These are phyloP conservation scores for Leucaena leucocephala DNA, from an alignment of 306 rosid species.

Conservation along the genomic window DNA sequence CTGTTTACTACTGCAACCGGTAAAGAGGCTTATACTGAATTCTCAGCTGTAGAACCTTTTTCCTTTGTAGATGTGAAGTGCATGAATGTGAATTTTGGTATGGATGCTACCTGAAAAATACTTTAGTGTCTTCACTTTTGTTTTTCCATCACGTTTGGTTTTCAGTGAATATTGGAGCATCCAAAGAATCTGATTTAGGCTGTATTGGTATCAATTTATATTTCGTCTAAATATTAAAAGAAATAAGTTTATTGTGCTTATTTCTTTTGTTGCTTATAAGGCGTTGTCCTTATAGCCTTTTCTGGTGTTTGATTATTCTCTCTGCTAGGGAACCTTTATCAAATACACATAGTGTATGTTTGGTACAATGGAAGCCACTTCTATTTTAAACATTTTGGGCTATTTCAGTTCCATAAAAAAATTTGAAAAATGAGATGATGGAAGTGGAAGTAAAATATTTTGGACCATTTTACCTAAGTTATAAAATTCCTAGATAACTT, in stretches of 20 bases:
- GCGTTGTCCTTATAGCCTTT: not conserved
- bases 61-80: constrained; percentile 2
- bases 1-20: constrained; percentile 97
- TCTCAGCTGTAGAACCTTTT: constrained; percentile 10
- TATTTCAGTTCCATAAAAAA: no score
- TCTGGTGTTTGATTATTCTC: not conserved
- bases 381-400: no score
- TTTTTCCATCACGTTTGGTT: not conserved
- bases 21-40: constrained; percentile 37
- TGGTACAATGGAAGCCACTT: no score
- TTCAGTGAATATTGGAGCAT: not conserved
- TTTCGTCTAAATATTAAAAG: not conserved
- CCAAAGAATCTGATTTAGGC: not conserved
- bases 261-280: not conserved
- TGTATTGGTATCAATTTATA: not conserved
- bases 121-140: not conserved
- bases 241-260: not conserved
- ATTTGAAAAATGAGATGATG: no score
- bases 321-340: not conserved
- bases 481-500: no score
- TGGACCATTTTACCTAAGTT: no score
- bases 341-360: not conserved
- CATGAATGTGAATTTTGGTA: not conserved
- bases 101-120: constrained; percentile 8
- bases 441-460: no score